Evolutionary conservation across 208 protist species (phyloP).

Genomic region (Wallacemonas collosoma): DNA sequence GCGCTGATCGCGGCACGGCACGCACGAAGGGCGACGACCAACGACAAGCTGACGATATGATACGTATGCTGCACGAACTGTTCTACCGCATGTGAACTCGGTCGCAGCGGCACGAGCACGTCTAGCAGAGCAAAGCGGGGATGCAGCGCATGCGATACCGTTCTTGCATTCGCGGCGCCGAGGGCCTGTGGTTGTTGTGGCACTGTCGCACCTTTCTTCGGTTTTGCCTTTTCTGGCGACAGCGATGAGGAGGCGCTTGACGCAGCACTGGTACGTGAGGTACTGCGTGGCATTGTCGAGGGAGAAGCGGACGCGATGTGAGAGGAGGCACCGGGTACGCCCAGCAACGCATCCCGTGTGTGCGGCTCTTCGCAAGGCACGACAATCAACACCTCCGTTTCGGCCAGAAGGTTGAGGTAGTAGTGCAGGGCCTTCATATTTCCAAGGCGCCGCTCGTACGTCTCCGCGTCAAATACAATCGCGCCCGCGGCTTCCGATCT

Average conservation of each 20-base stretch:
- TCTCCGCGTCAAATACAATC: background rate
- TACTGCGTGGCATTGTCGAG: too few species aligned
- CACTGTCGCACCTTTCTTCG: too few species aligned
- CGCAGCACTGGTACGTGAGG: too few species aligned
- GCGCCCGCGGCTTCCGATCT: background rate
- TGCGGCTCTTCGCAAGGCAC: conserved; percentile 39
- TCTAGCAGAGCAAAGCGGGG: conserved; percentile 36
- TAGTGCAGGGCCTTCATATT: conserved; percentile 48
- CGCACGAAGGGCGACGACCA: conserved; percentile 47
- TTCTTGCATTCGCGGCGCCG: too few species aligned
- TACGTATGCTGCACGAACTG: conserved; percentile 54
- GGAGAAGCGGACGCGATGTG: too few species aligned
- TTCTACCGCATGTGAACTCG: conserved; percentile 39
- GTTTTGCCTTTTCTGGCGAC: too few species aligned
- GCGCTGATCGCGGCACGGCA: conserved; percentile 11
- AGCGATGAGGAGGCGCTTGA: background rate
- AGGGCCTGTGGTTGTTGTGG: too few species aligned
- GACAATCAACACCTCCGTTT: conserved; percentile 65
- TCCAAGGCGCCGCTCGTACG: background rate
- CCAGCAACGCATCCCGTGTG: conserved; percentile 28
- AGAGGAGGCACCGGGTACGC: background rate
- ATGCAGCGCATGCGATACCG: conserved; percentile 14
- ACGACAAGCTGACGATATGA: conserved; percentile 28
- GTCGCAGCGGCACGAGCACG: conserved; percentile 25
- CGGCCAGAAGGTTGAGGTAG: conserved; percentile 61